These are phyloP conservation scores for Arthrobotrys entomopaga DNA, from an alignment of 2,329 filamentous ascomycete genomes.

Conservation along the genomic window DNA sequence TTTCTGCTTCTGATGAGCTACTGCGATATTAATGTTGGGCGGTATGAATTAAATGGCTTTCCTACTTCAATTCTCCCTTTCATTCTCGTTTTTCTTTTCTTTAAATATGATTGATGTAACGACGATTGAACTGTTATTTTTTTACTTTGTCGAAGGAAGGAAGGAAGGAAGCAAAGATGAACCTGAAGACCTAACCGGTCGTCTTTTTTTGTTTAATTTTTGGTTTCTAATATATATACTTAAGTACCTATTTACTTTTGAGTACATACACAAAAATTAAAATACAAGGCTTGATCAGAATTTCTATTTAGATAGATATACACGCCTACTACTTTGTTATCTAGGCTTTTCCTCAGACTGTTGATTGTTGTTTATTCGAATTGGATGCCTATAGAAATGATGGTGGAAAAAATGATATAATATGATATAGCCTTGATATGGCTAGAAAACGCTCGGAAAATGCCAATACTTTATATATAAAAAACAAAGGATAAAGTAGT, in stretches of 20 bases:
- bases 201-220: slow-evolving; percentile 12
- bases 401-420: no score
- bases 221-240: slow-evolving; percentile 23
- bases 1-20: not conserved
- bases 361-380: no score
- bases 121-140: not conserved
- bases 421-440: no score
- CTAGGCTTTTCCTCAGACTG: no score
- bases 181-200: not conserved
- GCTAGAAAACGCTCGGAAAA: no score
- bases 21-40: not conserved
- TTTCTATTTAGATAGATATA: no score
- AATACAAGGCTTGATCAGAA: not conserved
- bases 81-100: no score
- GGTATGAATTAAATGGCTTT: not conserved
- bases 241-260: slow-evolving; percentile 1
- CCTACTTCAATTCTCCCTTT: not conserved
- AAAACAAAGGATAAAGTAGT: no score
- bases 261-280: not conserved
- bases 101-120: no score
- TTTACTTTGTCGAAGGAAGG: not conserved
- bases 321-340: no score
- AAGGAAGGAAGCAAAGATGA: not conserved
- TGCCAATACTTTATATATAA: no score
- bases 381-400: no score